phyloP scores from a whole-genome alignment of 192 early-diverging fungal genomes.

The Martensiomyces pterosporus region DNA sequence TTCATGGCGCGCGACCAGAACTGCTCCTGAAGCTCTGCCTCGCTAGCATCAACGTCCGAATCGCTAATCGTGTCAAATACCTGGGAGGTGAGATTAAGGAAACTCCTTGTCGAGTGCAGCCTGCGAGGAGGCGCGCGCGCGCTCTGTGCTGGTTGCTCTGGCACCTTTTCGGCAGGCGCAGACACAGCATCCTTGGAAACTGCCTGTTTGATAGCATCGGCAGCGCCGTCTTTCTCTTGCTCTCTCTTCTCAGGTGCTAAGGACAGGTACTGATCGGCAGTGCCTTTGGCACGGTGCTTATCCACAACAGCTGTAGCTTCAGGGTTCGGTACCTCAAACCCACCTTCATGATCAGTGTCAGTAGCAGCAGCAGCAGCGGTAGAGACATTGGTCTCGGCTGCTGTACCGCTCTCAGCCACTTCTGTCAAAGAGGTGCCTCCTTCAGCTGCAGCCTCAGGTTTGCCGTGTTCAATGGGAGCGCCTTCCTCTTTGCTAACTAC shows the following conservation, averaged over 20 bases:
- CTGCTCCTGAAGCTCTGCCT: conserved; percentile 28
- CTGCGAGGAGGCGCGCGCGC: conserved; percentile 20
- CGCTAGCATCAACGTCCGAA: conserved; percentile 29
- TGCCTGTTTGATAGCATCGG: neutral
- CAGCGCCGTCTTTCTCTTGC: neutral
- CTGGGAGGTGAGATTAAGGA: conserved; percentile 20
- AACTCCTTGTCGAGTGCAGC: conserved; percentile 16
- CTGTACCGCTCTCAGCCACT: neutral
- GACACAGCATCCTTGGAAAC: no score
- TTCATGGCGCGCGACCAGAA: conserved; percentile 51
- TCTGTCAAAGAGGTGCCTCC: neutral
- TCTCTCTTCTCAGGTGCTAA: neutral
- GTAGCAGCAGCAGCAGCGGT: neutral
- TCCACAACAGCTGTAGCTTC: no score
- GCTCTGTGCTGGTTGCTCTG: neutral
- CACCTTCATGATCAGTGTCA: neutral
- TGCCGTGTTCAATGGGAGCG: no score
- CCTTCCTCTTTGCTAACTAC: no score
- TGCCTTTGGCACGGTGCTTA: neutral
- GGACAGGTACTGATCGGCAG: neutral
- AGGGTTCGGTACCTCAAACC: neutral
- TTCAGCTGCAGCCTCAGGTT: neutral
- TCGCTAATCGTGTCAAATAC: conserved; percentile 31
- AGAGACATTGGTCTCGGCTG: neutral
- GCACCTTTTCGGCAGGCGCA: neutral